phyloP scores from a whole-genome alignment of 2,329 filamentous ascomycete species.

The Penicillium crustosum region DNA sequence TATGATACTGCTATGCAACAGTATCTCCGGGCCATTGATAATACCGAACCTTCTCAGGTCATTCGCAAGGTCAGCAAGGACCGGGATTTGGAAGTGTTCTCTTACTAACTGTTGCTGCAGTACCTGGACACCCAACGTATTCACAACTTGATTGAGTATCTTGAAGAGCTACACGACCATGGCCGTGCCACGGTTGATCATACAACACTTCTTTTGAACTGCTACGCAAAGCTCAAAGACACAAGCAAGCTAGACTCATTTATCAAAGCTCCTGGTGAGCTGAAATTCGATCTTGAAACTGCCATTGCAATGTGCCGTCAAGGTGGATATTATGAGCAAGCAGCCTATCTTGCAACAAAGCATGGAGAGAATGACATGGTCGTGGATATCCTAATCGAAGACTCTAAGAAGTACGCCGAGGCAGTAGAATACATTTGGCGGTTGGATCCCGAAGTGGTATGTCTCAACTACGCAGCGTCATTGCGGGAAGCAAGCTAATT shows the following conservation, averaged over 20 bases:
- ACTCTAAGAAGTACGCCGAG: slow-evolving; percentile 85
- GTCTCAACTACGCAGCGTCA: slow-evolving; percentile 31
- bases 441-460: slow-evolving; percentile 72
- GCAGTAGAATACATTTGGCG: slow-evolving; percentile 90
- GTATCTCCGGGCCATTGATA: slow-evolving; percentile 93
- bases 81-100: neutral
- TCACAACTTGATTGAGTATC: slow-evolving; percentile 93
- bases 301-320: slow-evolving; percentile 97
- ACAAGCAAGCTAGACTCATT: slow-evolving; percentile 94
- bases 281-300: slow-evolving; percentile 96
- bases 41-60: slow-evolving; percentile 92
- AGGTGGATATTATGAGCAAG: slow-evolving; percentile 94
- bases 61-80: slow-evolving; percentile 70
- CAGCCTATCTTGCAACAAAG: slow-evolving; percentile 90
- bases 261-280: slow-evolving; percentile 83
- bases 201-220: slow-evolving; percentile 90
- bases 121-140: slow-evolving; percentile 97
- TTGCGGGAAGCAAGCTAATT: slow-evolving; percentile 32
- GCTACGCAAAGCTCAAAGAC: slow-evolving; percentile 97
- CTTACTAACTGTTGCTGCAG: slow-evolving; percentile 43
- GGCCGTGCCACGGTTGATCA: slow-evolving; percentile 92
- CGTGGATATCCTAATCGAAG: slow-evolving; percentile 92
- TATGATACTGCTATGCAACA: slow-evolving; percentile 99
- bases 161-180: slow-evolving; percentile 94
- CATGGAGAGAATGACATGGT: slow-evolving; percentile 92